Percentiles rank a stretch among this genome's conserved stretches.
phyloP scores from a whole-genome alignment of 768 basidiomycete genomes.

The Lentinus brumalis region DNA sequence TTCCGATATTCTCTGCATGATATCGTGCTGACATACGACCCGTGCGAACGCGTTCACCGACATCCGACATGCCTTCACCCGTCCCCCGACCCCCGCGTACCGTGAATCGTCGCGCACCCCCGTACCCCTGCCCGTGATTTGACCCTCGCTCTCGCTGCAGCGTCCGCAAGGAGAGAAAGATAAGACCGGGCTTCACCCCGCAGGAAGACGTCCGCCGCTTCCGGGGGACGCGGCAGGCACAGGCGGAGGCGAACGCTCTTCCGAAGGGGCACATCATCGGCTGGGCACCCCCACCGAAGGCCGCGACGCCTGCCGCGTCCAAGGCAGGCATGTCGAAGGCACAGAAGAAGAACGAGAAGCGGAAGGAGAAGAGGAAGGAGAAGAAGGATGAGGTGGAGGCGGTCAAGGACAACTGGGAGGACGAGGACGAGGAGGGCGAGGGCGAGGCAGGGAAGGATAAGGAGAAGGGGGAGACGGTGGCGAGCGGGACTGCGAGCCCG shows the following conservation, averaged over 20 bases:
- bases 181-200: conserved; percentile 91
- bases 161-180: conserved; percentile 83
- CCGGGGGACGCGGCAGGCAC: conserved; percentile 73
- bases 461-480: not conserved
- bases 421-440: conserved; percentile 68
- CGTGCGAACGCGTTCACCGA: not conserved
- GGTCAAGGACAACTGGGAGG: conserved; percentile 82
- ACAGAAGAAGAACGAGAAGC: conserved; percentile 81
- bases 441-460: conserved; percentile 22
- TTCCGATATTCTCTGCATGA: not conserved
- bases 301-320: conserved; percentile 34
- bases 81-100: not conserved
- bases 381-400: conserved; percentile 52
- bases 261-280: conserved; percentile 85
- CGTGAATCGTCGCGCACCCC: too few species aligned
- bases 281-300: conserved; percentile 63
- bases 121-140: not conserved
- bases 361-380: conserved; percentile 63
- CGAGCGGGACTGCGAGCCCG: conserved; percentile 23
- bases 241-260: conserved; percentile 62
- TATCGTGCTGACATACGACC: not conserved
- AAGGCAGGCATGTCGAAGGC: conserved; percentile 42
- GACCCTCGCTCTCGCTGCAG: conserved; percentile 42
- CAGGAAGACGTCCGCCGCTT: conserved; percentile 93
- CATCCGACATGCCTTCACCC: not conserved